Evolutionary conservation across 768 basidiomycete species (phyloP), one percentile per base, ranked within the genome.

Genomic region (Botryobasidium botryosum): DNA sequence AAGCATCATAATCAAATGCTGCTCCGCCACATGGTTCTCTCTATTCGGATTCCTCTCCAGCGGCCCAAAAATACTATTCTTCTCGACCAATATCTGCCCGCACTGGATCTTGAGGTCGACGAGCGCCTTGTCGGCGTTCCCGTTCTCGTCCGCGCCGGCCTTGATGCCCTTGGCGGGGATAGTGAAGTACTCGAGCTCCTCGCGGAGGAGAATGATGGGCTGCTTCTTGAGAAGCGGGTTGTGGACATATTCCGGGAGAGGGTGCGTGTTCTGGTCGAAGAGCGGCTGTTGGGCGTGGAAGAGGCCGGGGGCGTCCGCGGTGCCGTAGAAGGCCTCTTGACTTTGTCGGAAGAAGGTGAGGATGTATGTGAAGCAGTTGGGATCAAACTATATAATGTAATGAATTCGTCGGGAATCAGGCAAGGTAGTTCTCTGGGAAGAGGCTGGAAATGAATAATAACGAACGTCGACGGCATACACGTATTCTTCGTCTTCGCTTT

Each of bases 1-100:
- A 50, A 99, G 69, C 94, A 99, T 99, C 64, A 97, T 94, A 62
- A 99, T 99, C 55, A 99, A 67, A 65, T 99, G 94, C 64, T 97
- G 92, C 63, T 99, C 94, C 15, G 94, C 94, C 44, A 94, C 70
- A 60, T 99, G 97, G 59, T 96, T 96, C 66, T 96, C 92, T 68
- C 92, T 92, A 64, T 92, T 92, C 51, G 97, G 92, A 62, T 99
- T 99, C 55, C 94, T 72, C 68, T 99, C 92, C 45, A 99, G 68
- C 32, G 94, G 94, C 2, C 92, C 92, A 61, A 99, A 99, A 56
- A 99, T 94, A 61, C 79, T 85, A 57, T 72, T 72, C 62, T 86
- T 83, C 46, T 82, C 80, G 60, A 92, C 79, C 50, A 99, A 69
- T 55, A 79, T 82, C 51, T 77, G 71, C 18, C 94, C 94, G 52